These are phyloP conservation scores for Scytalidium sp. DNA, from an alignment of 2,329 filamentous ascomycete genomes.

Conservation along the genomic window DNA sequence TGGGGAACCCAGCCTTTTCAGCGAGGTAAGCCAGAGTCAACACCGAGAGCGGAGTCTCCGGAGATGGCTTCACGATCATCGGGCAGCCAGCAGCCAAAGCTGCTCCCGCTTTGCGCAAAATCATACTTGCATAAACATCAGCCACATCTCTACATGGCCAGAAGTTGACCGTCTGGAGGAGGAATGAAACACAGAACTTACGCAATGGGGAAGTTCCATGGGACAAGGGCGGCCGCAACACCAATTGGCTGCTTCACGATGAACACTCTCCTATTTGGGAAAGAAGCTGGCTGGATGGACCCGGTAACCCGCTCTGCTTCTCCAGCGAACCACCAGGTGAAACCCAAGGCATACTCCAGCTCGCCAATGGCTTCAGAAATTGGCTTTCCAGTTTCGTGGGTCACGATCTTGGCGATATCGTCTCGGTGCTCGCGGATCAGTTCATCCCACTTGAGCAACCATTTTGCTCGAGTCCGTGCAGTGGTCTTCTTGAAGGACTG, in stretches of 20 bases:
- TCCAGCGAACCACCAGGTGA: conserved; percentile 54
- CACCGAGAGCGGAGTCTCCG: conserved; percentile 60
- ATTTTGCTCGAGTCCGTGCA: conserved; percentile 58
- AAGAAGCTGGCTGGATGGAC: conserved; percentile 53
- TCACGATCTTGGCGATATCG: conserved; percentile 61
- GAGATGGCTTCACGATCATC: conserved; percentile 71
- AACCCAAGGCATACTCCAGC: conserved; percentile 49
- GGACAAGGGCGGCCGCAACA: conserved; percentile 64
- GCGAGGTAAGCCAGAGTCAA: conserved; percentile 53
- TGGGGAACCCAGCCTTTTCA: conserved; percentile 51
- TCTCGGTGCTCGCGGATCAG: conserved; percentile 60
- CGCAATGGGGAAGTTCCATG: conserved; percentile 71
- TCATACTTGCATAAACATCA: conserved; percentile 42
- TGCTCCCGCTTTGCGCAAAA: conserved; percentile 64
- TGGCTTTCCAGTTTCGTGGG: conserved; percentile 56
- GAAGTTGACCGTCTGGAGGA: conserved; percentile 39
- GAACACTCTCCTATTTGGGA: conserved; percentile 62
- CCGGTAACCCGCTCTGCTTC: conserved; percentile 63
- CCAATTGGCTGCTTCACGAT: conserved; percentile 75
- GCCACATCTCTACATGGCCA: no score
- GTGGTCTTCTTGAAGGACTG: conserved; percentile 56
- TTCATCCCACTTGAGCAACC: conserved; percentile 62
- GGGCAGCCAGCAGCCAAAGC: conserved; percentile 70
- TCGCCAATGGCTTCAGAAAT: conserved; percentile 48
- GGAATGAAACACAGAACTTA: neutral